phyloP scores from a whole-genome alignment of 2,329 filamentous ascomycete genomes.

The Penicillium aurantiogriseum region DNA sequence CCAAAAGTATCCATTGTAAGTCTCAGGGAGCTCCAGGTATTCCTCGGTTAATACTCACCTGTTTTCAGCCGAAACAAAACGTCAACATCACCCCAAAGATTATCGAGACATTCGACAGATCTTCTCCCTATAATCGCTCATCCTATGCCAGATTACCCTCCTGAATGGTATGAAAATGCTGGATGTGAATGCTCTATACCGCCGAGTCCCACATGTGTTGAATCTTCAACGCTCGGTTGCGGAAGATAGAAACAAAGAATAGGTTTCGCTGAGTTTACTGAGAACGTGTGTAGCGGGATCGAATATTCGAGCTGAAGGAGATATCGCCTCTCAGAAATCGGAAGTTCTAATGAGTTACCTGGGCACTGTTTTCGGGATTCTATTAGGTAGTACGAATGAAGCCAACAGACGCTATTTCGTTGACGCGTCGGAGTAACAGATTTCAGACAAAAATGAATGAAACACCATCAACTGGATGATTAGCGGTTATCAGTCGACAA shows the following conservation, averaged over 20 bases:
- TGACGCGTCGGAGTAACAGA: too few species aligned
- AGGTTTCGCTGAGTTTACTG: background rate
- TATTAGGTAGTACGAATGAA: too few species aligned
- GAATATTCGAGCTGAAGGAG: too few species aligned
- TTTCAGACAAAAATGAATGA: background rate
- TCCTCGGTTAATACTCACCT: background rate
- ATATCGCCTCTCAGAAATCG: too few species aligned
- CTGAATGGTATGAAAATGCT: background rate
- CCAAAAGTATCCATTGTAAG: conserved; percentile 11
- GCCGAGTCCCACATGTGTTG: background rate
- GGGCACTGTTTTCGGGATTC: too few species aligned
- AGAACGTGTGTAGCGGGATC: too few species aligned
- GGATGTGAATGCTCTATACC: background rate
- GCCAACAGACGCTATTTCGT: too few species aligned
- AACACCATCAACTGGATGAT: background rate
- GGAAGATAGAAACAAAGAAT: background rate
- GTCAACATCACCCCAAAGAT: background rate
- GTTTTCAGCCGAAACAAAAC: background rate
- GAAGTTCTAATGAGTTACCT: too few species aligned
- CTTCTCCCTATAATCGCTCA: background rate
- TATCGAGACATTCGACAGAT: background rate
- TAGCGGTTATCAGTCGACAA: background rate
- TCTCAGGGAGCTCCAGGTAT: background rate
- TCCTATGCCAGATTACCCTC: background rate
- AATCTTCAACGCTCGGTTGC: background rate